Evolutionary conservation across 2,329 filamentous ascomycete genomes (phyloP).

Genomic region (Aphanoascus verrucosus): DNA sequence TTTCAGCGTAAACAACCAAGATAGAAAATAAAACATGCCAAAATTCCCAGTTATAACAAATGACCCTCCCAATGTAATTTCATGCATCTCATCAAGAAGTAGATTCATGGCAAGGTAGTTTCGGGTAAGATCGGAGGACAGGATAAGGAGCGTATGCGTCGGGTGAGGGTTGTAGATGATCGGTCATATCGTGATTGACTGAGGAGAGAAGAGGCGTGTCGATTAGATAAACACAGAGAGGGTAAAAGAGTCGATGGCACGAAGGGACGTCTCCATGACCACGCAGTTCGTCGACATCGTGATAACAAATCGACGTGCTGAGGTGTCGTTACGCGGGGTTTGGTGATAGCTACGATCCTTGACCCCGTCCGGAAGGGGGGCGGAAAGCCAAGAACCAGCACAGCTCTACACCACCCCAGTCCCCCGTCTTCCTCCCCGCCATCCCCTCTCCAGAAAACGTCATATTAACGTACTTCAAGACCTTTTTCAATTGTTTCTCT

Average conservation of each 20-base stretch:
- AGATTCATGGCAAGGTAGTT: constrained; percentile 5
- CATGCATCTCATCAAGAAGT: constrained; percentile 12
- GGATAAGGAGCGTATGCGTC: not conserved
- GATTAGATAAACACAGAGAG: no score
- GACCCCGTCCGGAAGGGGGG: not conserved
- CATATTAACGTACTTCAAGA: not conserved
- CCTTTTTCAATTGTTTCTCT: not conserved
- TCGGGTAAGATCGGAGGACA: constrained; percentile 11
- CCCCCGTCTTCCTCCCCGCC: not conserved
- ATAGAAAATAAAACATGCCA: not conserved
- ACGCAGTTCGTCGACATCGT: no score
- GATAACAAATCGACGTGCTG: not conserved
- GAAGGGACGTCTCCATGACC: no score
- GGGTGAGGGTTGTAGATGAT: not conserved
- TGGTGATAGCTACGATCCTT: not conserved
- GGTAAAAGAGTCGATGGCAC: no score
- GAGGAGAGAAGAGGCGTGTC: not conserved
- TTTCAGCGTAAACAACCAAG: constrained; percentile 7
- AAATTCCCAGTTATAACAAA: not conserved
- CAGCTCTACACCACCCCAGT: not conserved
- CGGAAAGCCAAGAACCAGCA: not conserved
- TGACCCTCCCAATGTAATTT: constrained; percentile 10
- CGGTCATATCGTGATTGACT: not conserved
- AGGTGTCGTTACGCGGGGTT: not conserved
- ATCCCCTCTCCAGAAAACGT: not conserved